A percentile compares a stretch with the other conserved stretches of the same genome.
These are phyloP conservation scores for Gloeopeniophorella convolvens DNA, from an alignment of 768 basidiomycete species.

Conservation along the genomic window DNA sequence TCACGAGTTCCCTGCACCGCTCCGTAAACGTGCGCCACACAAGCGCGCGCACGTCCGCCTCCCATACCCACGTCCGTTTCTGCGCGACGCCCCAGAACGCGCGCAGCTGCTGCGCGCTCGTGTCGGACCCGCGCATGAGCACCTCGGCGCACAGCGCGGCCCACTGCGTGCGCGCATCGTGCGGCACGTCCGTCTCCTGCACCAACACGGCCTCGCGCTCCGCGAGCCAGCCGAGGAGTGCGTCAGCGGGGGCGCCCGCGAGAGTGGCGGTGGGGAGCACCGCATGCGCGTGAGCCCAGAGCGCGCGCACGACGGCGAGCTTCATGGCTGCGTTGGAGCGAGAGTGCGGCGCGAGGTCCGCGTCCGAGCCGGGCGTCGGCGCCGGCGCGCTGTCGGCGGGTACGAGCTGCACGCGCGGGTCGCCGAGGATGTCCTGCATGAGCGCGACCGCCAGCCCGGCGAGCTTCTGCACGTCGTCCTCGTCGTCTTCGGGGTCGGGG, in stretches of 20 bases:
- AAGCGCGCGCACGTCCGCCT: slow-evolving; percentile 38
- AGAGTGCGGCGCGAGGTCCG: slow-evolving; percentile 17
- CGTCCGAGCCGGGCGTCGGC: background rate
- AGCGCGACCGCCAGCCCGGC: slow-evolving; percentile 14
- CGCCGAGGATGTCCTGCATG: slow-evolving; percentile 16
- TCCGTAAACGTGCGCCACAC: slow-evolving; percentile 56
- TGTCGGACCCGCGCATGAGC: slow-evolving; percentile 39
- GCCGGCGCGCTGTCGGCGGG: slow-evolving; percentile 2
- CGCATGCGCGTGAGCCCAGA: slow-evolving; percentile 46
- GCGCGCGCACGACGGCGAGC: slow-evolving; percentile 47
- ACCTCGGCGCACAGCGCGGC: slow-evolving; percentile 52
- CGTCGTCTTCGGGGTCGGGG: slow-evolving; percentile 33
- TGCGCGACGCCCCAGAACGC: slow-evolving; percentile 25
- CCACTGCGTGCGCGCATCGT: slow-evolving; percentile 51
- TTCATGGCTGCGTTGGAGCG: slow-evolving; percentile 45
- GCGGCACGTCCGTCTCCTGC: slow-evolving; percentile 35
- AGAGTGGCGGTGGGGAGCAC: slow-evolving; percentile 40
- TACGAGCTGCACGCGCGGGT: slow-evolving; percentile 15
- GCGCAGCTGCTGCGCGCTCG: slow-evolving; percentile 43
- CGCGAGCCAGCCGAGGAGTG: slow-evolving; percentile 44
- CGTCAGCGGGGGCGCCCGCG: slow-evolving; percentile 34
- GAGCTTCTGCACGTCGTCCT: slow-evolving; percentile 30
- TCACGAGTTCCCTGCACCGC: slow-evolving; percentile 43
- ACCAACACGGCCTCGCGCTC: slow-evolving; percentile 41
- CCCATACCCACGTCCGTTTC: slow-evolving; percentile 29